Evolutionary conservation across 768 basidiomycete species (phyloP).

Genomic region (Boletus sp.): DNA sequence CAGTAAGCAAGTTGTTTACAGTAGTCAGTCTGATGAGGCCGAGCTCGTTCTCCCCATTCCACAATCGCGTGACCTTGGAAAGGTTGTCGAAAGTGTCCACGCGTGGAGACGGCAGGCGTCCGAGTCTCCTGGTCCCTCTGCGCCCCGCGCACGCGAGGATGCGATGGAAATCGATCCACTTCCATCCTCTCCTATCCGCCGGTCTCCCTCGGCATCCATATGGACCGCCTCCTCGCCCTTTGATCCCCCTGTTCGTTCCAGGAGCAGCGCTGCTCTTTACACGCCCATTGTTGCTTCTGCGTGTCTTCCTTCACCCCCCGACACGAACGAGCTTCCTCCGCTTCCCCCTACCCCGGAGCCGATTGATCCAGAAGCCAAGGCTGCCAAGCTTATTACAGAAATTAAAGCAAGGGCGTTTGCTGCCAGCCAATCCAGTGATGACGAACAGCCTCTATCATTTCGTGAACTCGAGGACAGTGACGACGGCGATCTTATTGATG

Average conservation of each 20-base stretch:
- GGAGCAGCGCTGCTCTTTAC: conserved; percentile 6
- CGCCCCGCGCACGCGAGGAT: not conserved
- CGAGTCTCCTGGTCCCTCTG: conserved; percentile 12
- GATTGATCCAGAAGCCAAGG: conserved; percentile 39
- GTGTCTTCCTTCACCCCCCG: conserved; percentile 21
- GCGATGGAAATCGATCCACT: conserved; percentile 17
- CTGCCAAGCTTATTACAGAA: conserved; percentile 56
- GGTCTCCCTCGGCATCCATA: conserved; percentile 7
- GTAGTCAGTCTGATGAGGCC: conserved; percentile 65
- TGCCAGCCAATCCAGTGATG: conserved; percentile 43
- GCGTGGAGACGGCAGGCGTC: conserved; percentile 40
- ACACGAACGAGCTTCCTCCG: conserved; percentile 20
- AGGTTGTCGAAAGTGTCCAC: conserved; percentile 38
- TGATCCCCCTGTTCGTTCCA: conserved; percentile 8
- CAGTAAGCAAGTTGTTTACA: conserved; percentile 45
- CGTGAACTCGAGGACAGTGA: conserved; percentile 51
- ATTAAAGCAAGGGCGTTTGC: conserved; percentile 63
- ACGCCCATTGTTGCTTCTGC: conserved; percentile 12
- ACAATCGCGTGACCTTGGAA: conserved; percentile 25
- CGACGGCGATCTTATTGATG: conserved; percentile 41
- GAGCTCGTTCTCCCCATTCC: conserved; percentile 42
- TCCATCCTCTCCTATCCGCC: conserved; percentile 9
- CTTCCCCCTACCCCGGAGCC: conserved; percentile 32
- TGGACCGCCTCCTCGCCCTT: not conserved
- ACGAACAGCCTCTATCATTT: conserved; percentile 33